Percentiles rank a stretch among this genome's conserved stretches.
Evolutionary conservation across 108 stramenopile species (phyloP).

Genomic region (Cyclotella choctawhatcheeana): DNA sequence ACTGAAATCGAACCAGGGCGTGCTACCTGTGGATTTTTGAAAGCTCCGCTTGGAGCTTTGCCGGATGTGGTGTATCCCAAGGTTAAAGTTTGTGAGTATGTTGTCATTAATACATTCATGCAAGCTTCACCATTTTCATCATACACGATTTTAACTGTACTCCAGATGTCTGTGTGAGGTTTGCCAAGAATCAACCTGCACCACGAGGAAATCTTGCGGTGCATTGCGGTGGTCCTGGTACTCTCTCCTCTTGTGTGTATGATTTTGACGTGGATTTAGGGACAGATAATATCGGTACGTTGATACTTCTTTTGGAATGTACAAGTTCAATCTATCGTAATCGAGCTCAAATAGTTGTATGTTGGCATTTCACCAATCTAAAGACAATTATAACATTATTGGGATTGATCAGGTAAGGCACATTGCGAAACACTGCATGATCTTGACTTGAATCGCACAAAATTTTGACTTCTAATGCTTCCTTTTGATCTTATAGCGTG

Average conservation of each 20-base stretch:
- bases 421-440: no score
- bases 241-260: slow-evolving; percentile 4
- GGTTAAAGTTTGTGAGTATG: slow-evolving; percentile 25
- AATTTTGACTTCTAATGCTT: no score
- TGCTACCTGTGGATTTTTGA: slow-evolving; percentile 18
- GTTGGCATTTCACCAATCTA: background rate
- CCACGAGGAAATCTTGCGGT: slow-evolving; percentile 17
- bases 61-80: slow-evolving; percentile 16
- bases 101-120: no score
- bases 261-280: background rate
- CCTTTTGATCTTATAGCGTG: no score
- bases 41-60: slow-evolving; percentile 14
- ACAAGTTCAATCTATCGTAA: background rate
- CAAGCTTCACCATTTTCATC: no score
- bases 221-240: slow-evolving; percentile 22
- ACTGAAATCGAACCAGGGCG: slow-evolving; percentile 19
- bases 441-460: no score
- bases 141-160: no score
- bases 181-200: slow-evolving; percentile 12
- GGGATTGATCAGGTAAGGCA: slow-evolving; percentile 6
- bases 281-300: slow-evolving; percentile 1
- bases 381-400: slow-evolving; percentile 19
- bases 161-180: slow-evolving; percentile 21
- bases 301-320: background rate
- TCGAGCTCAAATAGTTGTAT: background rate